These are phyloP conservation scores for Phytophthora lateralis DNA, from an alignment of 352 stramenopile genomes.

Conservation along the genomic window DNA sequence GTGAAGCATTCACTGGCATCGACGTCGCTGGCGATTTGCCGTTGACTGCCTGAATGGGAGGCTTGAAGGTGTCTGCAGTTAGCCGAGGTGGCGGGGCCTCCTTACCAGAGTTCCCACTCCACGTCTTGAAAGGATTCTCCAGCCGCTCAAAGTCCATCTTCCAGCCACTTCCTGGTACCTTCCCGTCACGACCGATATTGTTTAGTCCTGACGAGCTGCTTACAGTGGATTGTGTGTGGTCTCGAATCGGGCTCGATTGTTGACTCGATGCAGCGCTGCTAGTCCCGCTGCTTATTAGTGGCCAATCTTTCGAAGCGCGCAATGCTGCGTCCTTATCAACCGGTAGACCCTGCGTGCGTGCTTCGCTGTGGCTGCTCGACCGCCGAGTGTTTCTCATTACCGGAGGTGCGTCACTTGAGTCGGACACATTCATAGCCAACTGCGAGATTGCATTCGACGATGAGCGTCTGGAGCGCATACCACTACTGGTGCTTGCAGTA, in stretches of 20 bases:
- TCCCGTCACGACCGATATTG: slow-evolving; percentile 21
- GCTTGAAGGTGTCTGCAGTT: slow-evolving; percentile 60
- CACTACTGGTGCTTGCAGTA: slow-evolving; percentile 14
- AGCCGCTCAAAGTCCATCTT: slow-evolving; percentile 76
- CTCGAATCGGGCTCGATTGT: slow-evolving; percentile 34
- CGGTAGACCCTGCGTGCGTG: slow-evolving; percentile 26
- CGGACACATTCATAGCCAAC: slow-evolving; percentile 19
- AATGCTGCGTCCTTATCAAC: slow-evolving; percentile 29
- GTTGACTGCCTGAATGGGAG: slow-evolving; percentile 36
- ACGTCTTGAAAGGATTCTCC: slow-evolving; percentile 80
- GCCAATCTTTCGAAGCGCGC: slow-evolving; percentile 57
- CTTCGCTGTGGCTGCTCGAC: slow-evolving; percentile 73
- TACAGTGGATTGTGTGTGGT: slow-evolving; percentile 11
- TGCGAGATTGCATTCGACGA: slow-evolving; percentile 49
- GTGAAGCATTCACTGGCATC: slow-evolving; percentile 36
- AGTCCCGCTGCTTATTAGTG: slow-evolving; percentile 23
- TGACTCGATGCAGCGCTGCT: slow-evolving; percentile 34
- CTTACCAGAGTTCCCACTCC: slow-evolving; percentile 49
- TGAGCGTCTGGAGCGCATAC: slow-evolving; percentile 26
- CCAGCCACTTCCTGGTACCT: slow-evolving; percentile 37
- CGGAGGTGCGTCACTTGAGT: slow-evolving; percentile 48
- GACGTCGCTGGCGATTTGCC: slow-evolving; percentile 37
- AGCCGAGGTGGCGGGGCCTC: slow-evolving; percentile 48
- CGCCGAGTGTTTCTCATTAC: slow-evolving; percentile 55
- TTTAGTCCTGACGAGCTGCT: slow-evolving; percentile 18